A percentile compares a stretch with the other conserved stretches of the same genome.
Conservation (phyloP, 2,329 filamentous ascomycete species). For the Arthroderma sp. region DNA sequence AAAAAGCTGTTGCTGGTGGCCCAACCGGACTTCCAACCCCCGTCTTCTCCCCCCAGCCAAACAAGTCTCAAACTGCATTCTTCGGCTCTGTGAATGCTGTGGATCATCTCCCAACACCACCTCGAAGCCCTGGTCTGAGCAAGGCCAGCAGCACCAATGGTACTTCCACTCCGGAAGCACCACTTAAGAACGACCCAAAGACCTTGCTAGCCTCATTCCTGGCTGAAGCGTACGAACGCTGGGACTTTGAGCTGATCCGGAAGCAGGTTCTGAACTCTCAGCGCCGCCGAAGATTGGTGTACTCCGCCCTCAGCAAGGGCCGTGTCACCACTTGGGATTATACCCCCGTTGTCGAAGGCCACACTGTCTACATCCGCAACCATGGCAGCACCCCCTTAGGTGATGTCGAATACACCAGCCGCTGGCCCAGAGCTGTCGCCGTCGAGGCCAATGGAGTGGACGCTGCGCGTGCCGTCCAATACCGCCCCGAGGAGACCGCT, state of each 20-base stretch:
- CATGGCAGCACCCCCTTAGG: constrained; percentile 29
- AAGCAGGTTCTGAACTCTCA: constrained; percentile 62
- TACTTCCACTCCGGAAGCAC: constrained; percentile 12
- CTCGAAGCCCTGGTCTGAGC: constrained; percentile 26
- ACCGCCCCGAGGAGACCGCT: constrained; percentile 1
- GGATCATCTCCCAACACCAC: constrained; percentile 19
- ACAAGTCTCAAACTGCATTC: constrained; percentile 16
- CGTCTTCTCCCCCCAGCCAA: constrained; percentile 18
- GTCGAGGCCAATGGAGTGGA: not conserved
- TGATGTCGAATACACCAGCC: constrained; percentile 29
- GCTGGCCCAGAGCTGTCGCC: constrained; percentile 22
- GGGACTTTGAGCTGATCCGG: constrained; percentile 71
- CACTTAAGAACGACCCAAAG: constrained; percentile 31
- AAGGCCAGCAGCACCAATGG: constrained; percentile 22
- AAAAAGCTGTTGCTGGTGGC: constrained; percentile 13
- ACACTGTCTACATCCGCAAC: constrained; percentile 60
- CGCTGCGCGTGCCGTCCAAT: constrained; percentile 6
- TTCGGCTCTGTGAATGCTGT: constrained; percentile 10
- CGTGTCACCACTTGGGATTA: constrained; percentile 75
- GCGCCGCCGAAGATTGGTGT: constrained; percentile 64
- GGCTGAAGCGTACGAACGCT: constrained; percentile 58
- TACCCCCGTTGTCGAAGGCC: constrained; percentile 45
- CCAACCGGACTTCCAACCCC: constrained; percentile 20
- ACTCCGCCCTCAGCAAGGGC: constrained; percentile 65
- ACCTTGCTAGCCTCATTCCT: constrained; percentile 53